Percentiles rank a stretch among this genome's conserved stretches.
Evolutionary conservation across 257 asterid genomes (phyloP).

Genomic region (Solanum raphanifolium): DNA sequence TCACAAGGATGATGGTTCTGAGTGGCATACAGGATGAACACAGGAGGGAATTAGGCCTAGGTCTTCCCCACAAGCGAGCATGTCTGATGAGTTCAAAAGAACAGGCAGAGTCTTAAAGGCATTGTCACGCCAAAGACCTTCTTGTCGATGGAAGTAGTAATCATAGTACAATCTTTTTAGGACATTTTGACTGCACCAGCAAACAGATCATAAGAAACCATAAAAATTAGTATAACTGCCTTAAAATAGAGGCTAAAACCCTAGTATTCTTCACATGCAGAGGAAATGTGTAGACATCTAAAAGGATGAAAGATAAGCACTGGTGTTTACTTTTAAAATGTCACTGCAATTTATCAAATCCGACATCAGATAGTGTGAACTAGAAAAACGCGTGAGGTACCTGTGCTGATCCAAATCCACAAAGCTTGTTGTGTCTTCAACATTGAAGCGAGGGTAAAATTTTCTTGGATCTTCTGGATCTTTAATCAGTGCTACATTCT

Average conservation of each 20-base stretch:
- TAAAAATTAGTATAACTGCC: not conserved
- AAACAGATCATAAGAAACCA: constrained; percentile 3
- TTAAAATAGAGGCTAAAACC: not conserved
- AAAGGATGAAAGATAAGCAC: not conserved
- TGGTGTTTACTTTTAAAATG: not conserved
- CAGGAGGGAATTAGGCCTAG: constrained; percentile 93
- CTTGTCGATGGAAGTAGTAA: constrained; percentile 95
- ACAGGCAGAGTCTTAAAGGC: constrained; percentile 91
- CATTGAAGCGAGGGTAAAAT: constrained; percentile 87
- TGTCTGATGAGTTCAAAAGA: constrained; percentile 88
- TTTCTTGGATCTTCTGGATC: constrained; percentile 79
- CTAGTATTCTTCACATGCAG: not conserved
- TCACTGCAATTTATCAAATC: not conserved
- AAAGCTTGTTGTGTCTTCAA: constrained; percentile 84
- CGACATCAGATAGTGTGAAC: not conserved
- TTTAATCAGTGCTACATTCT: constrained; percentile 77
- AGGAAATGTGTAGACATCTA: not conserved
- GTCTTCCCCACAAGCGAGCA: constrained; percentile 99
- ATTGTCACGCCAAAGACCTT: constrained; percentile 78
- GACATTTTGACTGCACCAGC: constrained; percentile 62
- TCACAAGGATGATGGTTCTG: not conserved
- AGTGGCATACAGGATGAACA: constrained; percentile 76
- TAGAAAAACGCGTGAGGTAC: constrained; percentile 16
- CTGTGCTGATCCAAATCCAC: constrained; percentile 60
- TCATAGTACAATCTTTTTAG: constrained; percentile 69